Evolutionary conservation across 805 yeast species (phyloP).

Genomic region (Ogataea polymorpha): DNA sequence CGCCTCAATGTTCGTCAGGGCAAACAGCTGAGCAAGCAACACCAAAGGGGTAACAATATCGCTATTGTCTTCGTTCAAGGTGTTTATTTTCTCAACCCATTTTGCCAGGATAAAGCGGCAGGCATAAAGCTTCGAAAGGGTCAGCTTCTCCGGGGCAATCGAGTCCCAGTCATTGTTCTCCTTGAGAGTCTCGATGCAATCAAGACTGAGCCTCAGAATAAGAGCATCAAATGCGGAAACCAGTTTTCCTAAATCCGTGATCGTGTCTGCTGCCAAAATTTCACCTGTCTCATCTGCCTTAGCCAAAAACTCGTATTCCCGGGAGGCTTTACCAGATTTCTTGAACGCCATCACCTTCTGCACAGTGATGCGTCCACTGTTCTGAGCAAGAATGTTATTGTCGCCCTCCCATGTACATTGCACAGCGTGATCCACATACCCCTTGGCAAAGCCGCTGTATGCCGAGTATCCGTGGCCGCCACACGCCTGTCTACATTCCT

Average conservation of each 20-base stretch:
- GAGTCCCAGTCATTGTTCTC: constrained; percentile 42
- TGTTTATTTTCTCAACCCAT: constrained; percentile 35
- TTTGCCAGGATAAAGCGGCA: constrained; percentile 44
- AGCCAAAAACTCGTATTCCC: constrained; percentile 40
- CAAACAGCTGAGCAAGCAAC: constrained; percentile 58
- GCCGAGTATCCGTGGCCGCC: constrained; percentile 96
- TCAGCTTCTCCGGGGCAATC: constrained; percentile 44
- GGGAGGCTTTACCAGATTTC: constrained; percentile 43
- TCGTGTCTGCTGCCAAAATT: constrained; percentile 30
- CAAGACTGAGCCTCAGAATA: constrained; percentile 38
- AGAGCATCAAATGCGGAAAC: constrained; percentile 39
- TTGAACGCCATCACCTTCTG: constrained; percentile 41
- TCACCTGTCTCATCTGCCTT: constrained; percentile 28
- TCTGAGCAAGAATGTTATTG: constrained; percentile 79
- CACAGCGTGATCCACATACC: constrained; percentile 91
- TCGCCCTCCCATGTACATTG: constrained; percentile 99
- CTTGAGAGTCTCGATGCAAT: constrained; percentile 32
- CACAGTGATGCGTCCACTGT: constrained; percentile 75
- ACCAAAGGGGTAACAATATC: constrained; percentile 48
- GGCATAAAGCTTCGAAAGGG: constrained; percentile 49
- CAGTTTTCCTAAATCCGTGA: constrained; percentile 31
- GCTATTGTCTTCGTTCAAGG: constrained; percentile 29
- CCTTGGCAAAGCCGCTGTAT: constrained; percentile 88
- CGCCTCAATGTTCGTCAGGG: constrained; percentile 62
- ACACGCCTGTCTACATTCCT: constrained; percentile 88